These are phyloP conservation scores for Penicillium sp. DNA, from an alignment of 2,329 filamentous ascomycete species.

Conservation along the genomic window DNA sequence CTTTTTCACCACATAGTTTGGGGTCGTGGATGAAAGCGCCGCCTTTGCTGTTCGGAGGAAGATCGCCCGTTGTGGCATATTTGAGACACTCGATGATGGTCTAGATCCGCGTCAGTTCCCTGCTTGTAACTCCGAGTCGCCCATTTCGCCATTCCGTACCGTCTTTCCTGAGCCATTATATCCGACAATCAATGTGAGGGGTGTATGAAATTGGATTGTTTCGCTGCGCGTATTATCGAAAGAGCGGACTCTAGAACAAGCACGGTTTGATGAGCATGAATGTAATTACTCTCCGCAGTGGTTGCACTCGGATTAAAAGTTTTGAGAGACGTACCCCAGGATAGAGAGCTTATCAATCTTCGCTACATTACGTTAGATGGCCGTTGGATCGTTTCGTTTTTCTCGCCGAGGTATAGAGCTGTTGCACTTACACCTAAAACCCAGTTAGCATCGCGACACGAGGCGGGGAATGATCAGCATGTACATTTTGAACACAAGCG, in stretches of 20 bases:
- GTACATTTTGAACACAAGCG: conserved; percentile 17
- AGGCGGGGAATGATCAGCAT: conserved; percentile 4
- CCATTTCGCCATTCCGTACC: conserved; percentile 37
- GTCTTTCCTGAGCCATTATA: conserved; percentile 98
- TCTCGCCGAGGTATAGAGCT: not conserved
- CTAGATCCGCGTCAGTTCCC: conserved; percentile 30
- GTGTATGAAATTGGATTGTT: conserved; percentile 82
- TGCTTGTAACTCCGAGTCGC: not conserved
- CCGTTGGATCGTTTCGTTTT: not conserved
- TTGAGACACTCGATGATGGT: conserved; percentile 99
- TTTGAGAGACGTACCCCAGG: conserved; percentile 54
- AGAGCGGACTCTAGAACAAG: conserved; percentile 63
- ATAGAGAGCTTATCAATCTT: conserved; percentile 89
- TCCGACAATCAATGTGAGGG: conserved; percentile 92
- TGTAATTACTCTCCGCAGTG: not conserved
- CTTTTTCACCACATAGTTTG: conserved; percentile 79
- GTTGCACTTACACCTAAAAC: conserved; percentile 32
- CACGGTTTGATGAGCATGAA: conserved; percentile 1
- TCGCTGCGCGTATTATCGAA: conserved; percentile 75
- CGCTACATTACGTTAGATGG: conserved; percentile 48
- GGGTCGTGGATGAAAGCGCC: conserved; percentile 97
- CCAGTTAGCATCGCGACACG: conserved; percentile 14
- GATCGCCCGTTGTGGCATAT: conserved; percentile 91
- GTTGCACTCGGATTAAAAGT: not conserved
- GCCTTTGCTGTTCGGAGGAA: conserved; percentile 83